Percentiles rank a stretch among this genome's conserved stretches.
phyloP scores from a whole-genome alignment of 2,329 filamentous ascomycete species.

The Macrophomina tecta region DNA sequence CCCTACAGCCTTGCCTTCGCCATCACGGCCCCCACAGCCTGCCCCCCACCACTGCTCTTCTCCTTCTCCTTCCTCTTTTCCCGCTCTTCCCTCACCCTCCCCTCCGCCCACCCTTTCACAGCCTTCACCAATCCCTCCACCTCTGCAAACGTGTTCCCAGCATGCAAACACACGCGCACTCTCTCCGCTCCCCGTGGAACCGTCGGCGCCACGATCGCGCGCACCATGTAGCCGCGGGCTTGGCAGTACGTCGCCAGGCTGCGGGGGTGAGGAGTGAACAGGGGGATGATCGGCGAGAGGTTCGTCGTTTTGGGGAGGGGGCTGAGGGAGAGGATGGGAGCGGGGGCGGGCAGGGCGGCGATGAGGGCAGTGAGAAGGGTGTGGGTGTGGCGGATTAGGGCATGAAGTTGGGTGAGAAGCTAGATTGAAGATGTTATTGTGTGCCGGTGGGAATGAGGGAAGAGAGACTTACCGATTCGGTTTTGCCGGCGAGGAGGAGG shows the following conservation, averaged over 20 bases:
- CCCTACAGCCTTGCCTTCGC: constrained; percentile 15
- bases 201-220: constrained; percentile 48
- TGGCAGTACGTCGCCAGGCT: constrained; percentile 39
- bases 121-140: constrained; percentile 39
- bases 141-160: constrained; percentile 47
- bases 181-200: constrained; percentile 49
- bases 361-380: constrained; percentile 29
- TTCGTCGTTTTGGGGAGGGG: neutral
- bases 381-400: constrained; percentile 36
- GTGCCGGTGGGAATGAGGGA: neutral
- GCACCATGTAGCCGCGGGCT: constrained; percentile 40
- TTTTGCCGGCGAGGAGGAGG: constrained; percentile 35
- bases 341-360: neutral
- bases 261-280: constrained; percentile 39
- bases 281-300: constrained; percentile 39
- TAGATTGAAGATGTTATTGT: neutral
- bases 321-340: neutral
- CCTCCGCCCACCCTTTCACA: constrained; percentile 2
- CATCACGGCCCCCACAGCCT: neutral
- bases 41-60: neutral
- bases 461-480: constrained; percentile 30
- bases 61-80: neutral
- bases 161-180: constrained; percentile 51
- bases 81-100: neutral
- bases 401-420: constrained; percentile 35